Base-by-base conservation (phyloP, 768 basidiomycete genomes). In the Neoboletus magnificus region DNA sequence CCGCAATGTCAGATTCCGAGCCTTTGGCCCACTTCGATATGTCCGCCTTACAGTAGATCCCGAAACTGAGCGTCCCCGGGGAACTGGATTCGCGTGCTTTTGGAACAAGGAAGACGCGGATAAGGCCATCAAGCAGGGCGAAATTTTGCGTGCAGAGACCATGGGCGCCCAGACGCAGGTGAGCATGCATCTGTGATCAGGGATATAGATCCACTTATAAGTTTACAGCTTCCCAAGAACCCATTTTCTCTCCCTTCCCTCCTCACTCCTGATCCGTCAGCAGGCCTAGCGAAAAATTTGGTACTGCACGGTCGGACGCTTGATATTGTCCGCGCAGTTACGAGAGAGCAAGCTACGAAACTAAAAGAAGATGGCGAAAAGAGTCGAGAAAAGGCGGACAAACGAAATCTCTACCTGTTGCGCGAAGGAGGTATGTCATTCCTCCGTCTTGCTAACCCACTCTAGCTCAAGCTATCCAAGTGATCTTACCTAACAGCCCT, bases 41-140 rank as follows among this genome's bases (percentile, higher is more conserved):
- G 94, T 91, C 5, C 85, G 92, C 22, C 90, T 98, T 49, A 89
- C 95, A 0, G 76, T 93, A 71, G 97, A 98, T 62, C 78, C 76
- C 8, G 83, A 78, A 2, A 93, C 87, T 1, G 91, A 87, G 18
- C 86, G 94, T 44, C 93, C 96, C 23, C 81, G 93, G 44, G 97
- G 97, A 25, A 96, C 94, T 7, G 97, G 94, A 4, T 99, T 99
- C 67, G 93, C 87, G 2, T 98, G 94, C 69, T 98, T 96, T 74
- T 98, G 96, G 94, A 92, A 95, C 54, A 84, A 81, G 57, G 89
- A 85, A 59, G 89, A 95, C 59, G 95, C 95, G 16, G 87, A 95
- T 65, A 85, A 84, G 56, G 93, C 85, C 10, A 79, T 98, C 23
- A 78, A 85, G 51, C 90, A 94, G 66, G 89, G 93, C 56, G 85